Evolutionary conservation across 345 rosid species (phyloP).

Genomic region (Sonneratia alba): DNA sequence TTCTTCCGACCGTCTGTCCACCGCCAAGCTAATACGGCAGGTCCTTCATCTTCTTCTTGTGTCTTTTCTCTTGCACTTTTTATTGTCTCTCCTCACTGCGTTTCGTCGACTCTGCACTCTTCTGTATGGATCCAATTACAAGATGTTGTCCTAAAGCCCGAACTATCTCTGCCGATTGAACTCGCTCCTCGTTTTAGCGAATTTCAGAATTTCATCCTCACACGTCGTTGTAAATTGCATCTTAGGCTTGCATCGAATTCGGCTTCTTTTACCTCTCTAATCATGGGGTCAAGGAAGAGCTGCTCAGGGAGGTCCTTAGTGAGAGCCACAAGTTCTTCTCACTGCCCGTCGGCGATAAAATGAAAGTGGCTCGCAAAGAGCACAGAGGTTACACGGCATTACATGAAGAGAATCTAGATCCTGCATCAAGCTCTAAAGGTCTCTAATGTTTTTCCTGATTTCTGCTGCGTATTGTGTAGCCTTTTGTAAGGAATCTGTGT

Average conservation of each 20-base stretch:
- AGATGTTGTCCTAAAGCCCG: too few relatives aligned
- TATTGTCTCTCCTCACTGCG: background rate
- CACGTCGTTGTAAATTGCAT: background rate
- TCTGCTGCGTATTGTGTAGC: background rate
- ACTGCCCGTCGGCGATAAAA: slow-evolving; percentile 54
- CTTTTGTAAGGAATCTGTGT: too few relatives aligned
- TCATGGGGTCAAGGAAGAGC: slow-evolving; percentile 60
- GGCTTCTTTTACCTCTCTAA: slow-evolving; percentile 86
- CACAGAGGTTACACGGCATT: slow-evolving; percentile 58
- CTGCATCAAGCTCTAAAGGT: slow-evolving; percentile 31
- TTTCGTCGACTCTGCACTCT: slow-evolving; percentile 1
- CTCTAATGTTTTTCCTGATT: background rate
- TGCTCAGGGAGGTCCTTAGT: slow-evolving; percentile 30
- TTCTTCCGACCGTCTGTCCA: slow-evolving; percentile 29
- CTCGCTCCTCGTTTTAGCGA: background rate
- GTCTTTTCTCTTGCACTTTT: background rate
- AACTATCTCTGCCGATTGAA: too few relatives aligned
- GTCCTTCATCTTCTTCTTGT: slow-evolving; percentile 14
- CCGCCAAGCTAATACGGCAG: slow-evolving; percentile 41
- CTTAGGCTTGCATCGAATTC: slow-evolving; percentile 63
- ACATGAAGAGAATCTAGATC: slow-evolving; percentile 43
- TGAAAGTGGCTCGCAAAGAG: slow-evolving; percentile 30
- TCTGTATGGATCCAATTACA: background rate
- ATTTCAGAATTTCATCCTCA: background rate
- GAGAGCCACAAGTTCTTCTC: slow-evolving; percentile 60